These are phyloP conservation scores for Metrosideros polymorpha DNA, from an alignment of 441 rosid genomes.

Conservation along the genomic window DNA sequence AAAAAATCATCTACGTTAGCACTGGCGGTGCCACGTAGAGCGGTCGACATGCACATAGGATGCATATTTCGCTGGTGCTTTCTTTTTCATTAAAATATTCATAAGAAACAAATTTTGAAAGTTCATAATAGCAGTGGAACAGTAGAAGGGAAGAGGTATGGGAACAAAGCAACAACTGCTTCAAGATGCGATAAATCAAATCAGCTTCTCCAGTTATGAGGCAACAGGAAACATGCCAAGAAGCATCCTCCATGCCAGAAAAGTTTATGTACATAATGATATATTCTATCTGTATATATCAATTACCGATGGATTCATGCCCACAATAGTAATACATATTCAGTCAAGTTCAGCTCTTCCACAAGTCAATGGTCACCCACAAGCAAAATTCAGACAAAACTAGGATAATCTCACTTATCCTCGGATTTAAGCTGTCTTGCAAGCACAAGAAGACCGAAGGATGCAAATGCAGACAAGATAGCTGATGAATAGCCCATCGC, in stretches of 20 bases:
- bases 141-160: background rate
- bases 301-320: background rate
- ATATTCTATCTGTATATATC: background rate
- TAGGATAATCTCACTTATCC: constrained; percentile 29
- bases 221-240: background rate
- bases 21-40: too few relatives aligned
- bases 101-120: background rate
- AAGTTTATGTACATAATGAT: background rate
- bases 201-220: background rate
- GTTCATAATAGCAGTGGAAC: background rate
- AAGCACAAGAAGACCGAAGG: constrained; percentile 53
- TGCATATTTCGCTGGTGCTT: background rate
- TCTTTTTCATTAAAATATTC: background rate
- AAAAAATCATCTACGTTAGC: too few relatives aligned
- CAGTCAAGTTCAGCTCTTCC: background rate
- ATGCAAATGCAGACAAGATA: constrained; percentile 45
- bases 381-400: constrained; percentile 5
- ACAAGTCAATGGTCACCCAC: background rate
- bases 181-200: background rate
- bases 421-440: constrained; percentile 57
- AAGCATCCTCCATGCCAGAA: background rate
- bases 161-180: background rate
- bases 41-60: too few relatives aligned
- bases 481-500: constrained; percentile 51
- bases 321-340: background rate